Evolutionary conservation across 805 yeast genomes (phyloP).

Genomic region (Alloascoidea africana): DNA sequence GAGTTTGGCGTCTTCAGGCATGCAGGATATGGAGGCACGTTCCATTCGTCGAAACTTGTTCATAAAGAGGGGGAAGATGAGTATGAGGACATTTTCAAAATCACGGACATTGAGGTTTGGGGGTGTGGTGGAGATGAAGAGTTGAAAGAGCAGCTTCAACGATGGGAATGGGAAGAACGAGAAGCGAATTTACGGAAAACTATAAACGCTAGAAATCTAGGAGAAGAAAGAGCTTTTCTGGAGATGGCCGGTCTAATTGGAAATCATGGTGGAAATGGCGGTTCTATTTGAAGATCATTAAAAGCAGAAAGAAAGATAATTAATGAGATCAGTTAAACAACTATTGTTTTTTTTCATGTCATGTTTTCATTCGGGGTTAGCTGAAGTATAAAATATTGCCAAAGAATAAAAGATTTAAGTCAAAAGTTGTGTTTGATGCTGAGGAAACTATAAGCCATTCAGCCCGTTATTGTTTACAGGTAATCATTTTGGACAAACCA

Average conservation of each 20-base stretch:
- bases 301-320: constrained; percentile 4
- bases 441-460: too few species aligned
- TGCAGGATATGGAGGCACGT: constrained; percentile 38
- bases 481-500: too few species aligned
- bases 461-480: too few species aligned
- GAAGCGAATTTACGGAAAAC: constrained; percentile 71
- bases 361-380: too few species aligned
- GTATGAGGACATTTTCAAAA: constrained; percentile 55
- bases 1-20: constrained; percentile 76
- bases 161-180: constrained; percentile 85
- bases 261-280: constrained; percentile 28
- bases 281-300: constrained; percentile 21
- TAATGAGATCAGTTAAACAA: too few species aligned
- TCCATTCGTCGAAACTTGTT: constrained; percentile 19
- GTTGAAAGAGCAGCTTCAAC: constrained; percentile 55
- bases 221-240: constrained; percentile 73
- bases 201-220: constrained; percentile 47
- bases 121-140: constrained; percentile 79
- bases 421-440: too few species aligned
- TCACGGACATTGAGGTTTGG: constrained; percentile 79
- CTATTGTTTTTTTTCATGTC: too few species aligned
- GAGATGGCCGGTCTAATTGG: constrained; percentile 69
- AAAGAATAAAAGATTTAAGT: too few species aligned
- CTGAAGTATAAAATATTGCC: too few species aligned
- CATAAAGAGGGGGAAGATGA: constrained; percentile 12